Evolutionary conservation across 2,329 filamentous ascomycete species (phyloP).

Genomic region (Aspergillus texensis): DNA sequence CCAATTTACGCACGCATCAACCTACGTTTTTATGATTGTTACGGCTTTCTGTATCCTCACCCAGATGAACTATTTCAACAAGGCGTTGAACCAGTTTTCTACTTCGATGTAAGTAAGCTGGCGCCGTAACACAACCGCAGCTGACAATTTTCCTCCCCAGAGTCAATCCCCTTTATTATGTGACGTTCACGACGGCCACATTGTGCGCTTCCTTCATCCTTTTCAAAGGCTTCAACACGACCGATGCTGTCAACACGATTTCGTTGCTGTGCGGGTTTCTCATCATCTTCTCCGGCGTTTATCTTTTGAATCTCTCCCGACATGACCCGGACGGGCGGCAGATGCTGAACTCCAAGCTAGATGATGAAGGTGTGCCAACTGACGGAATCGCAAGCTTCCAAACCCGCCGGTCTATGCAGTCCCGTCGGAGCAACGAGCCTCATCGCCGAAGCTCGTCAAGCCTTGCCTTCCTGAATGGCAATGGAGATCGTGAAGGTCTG

Average conservation of each 20-base stretch:
- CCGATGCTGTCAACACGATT: slow-evolving; percentile 85
- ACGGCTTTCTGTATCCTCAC: slow-evolving; percentile 92
- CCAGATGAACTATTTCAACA: slow-evolving; percentile 99
- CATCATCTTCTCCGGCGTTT: slow-evolving; percentile 92
- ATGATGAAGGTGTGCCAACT: slow-evolving; percentile 76
- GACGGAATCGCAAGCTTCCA: slow-evolving; percentile 88
- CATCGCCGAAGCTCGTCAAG: slow-evolving; percentile 65
- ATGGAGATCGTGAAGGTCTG: slow-evolving; percentile 74
- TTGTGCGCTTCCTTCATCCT: slow-evolving; percentile 94
- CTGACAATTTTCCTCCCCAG: slow-evolving; percentile 48
- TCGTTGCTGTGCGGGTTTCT: slow-evolving; percentile 92
- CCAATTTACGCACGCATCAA: slow-evolving; percentile 91
- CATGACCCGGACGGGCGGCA: slow-evolving; percentile 80
- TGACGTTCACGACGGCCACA: slow-evolving; percentile 94
- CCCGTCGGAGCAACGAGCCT: slow-evolving; percentile 68
- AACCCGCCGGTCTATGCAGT: slow-evolving; percentile 91
- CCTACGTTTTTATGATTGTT: slow-evolving; percentile 95
- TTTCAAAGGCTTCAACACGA: slow-evolving; percentile 94
- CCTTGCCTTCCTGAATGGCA: slow-evolving; percentile 57
- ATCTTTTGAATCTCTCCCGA: slow-evolving; percentile 93
- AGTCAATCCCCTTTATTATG: slow-evolving; percentile 95
- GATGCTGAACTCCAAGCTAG: slow-evolving; percentile 59
- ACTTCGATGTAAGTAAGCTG: slow-evolving; percentile 80
- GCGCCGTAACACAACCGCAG: not conserved
- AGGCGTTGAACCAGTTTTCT: slow-evolving; percentile 92